These are phyloP conservation scores for Phlegmacium glaucopus DNA, from an alignment of 768 basidiomycete species.

Conservation along the genomic window DNA sequence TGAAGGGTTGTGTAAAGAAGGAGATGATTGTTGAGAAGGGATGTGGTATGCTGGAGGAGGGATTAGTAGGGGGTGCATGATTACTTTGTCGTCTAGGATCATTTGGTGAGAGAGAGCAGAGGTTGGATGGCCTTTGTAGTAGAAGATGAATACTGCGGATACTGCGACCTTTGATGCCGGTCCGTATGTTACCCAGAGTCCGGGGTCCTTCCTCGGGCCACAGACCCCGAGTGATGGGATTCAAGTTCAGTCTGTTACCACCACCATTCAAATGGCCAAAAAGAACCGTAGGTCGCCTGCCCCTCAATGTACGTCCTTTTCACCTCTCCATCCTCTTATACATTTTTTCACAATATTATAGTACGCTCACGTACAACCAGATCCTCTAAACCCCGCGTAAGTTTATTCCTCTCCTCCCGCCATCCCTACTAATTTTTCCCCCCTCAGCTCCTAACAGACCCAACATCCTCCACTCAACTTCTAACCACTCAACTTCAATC, in stretches of 20 bases:
- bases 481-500: slow-evolving; percentile 72
- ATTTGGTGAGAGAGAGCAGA: not conserved
- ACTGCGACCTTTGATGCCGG: too few species aligned
- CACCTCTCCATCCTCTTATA: slow-evolving; percentile 3
- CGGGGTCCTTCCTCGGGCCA: slow-evolving; percentile 20
- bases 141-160: not conserved
- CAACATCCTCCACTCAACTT: slow-evolving; percentile 58
- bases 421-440: slow-evolving; percentile 10
- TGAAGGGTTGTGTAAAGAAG: slow-evolving; percentile 5
- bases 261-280: slow-evolving; percentile 17
- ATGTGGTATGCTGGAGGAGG: slow-evolving; percentile 1
- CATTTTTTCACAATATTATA: slow-evolving; percentile 9
- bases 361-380: slow-evolving; percentile 38
- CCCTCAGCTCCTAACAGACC: slow-evolving; percentile 47
- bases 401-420: slow-evolving; percentile 20
- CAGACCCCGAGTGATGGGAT: slow-evolving; percentile 20
- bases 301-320: slow-evolving; percentile 17
- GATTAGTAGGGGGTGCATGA: slow-evolving; percentile 1
- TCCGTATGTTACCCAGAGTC: too few species aligned
- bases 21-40: slow-evolving; percentile 3
- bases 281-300: slow-evolving; percentile 19
- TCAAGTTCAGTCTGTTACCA: slow-evolving; percentile 19
- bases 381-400: slow-evolving; percentile 37
- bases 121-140: too few species aligned
- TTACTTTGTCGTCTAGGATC: slow-evolving; percentile 7